These are phyloP conservation scores for Penicillium waksmanii DNA, from an alignment of 495 filamentous ascomycete species.

Conservation along the genomic window DNA sequence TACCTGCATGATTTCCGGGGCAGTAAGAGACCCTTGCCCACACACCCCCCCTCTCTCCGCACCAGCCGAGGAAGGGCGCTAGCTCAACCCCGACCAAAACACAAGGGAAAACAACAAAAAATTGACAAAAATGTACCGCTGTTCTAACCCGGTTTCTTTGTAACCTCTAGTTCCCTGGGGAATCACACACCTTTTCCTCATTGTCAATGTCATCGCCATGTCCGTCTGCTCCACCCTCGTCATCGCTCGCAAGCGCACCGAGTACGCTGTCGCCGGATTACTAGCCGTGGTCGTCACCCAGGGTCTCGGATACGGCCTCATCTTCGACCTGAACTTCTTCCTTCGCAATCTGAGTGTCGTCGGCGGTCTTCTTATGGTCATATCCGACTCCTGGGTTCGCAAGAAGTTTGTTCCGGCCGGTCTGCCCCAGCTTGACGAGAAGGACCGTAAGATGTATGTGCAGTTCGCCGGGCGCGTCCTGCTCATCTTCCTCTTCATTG, in stretches of 20 bases:
- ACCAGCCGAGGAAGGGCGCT: neutral
- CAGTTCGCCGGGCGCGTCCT: slow-evolving; percentile 96
- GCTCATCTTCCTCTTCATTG: slow-evolving; percentile 94
- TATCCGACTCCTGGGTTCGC: slow-evolving; percentile 96
- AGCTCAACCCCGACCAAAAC: neutral
- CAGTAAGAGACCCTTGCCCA: slow-evolving; percentile 60
- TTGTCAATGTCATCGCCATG: slow-evolving; percentile 92
- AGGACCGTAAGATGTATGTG: slow-evolving; percentile 99
- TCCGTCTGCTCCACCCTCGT: slow-evolving; percentile 77
- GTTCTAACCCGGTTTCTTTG: slow-evolving; percentile 22
- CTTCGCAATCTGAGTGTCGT: slow-evolving; percentile 97
- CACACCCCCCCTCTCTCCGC: slow-evolving; percentile 5
- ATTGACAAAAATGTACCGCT: neutral
- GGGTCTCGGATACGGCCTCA: slow-evolving; percentile 94
- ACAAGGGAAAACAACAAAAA: neutral
- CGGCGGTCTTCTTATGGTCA: slow-evolving; percentile 94
- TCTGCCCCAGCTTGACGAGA: slow-evolving; percentile 91
- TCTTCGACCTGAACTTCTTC: slow-evolving; percentile 99
- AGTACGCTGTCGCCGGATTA: slow-evolving; percentile 88
- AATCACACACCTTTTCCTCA: slow-evolving; percentile 90
- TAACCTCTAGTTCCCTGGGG: slow-evolving; percentile 74
- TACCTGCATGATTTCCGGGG: slow-evolving; percentile 92
- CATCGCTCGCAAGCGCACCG: slow-evolving; percentile 87
- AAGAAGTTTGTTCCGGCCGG: slow-evolving; percentile 97
- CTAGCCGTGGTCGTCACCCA: slow-evolving; percentile 93